Base-by-base conservation (phyloP, 176 grass and related monocot species). In the Poa pratensis region DNA sequence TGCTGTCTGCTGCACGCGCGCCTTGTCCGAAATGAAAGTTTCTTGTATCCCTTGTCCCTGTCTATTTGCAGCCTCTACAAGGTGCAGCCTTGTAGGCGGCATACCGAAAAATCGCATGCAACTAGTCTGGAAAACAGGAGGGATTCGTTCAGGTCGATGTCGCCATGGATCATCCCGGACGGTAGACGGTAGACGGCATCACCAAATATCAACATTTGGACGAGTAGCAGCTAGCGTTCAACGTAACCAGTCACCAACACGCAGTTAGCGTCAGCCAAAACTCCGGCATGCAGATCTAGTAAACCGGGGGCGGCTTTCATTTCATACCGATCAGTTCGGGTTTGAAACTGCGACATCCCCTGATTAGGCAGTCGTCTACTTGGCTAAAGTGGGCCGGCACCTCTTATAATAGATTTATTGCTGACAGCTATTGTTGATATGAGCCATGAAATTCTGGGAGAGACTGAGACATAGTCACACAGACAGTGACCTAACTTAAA, bases 1-100 rank as follows among this genome's bases (percentile, higher is more conserved):
- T 46, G 81, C 69, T 34, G 76, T 58, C 82, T 60, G 58, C 63
- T 80, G 48, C 11, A 75, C 28, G 28, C 28, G 28, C 75, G 22
- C 43, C 65, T 34, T 42, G 28, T 73, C 10, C 14, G 24, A 32
- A 79, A 63, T 23, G 43, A 32, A 23, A 28, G 10, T n/a, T 88
- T 55, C 32, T 43, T 46, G 24, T 12, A 0, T 73, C 27, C 39
- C n/a, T 24, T 69, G 69, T 80, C 82, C 16, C 34, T 81, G 20
- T 85, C 77, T 84, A 45, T 43, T 40, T 11, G 65, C 80, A 82
- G 30, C 9, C 37, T 40, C 8, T 40, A 13, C 6, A 18, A 13
- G 35, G 35, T 43, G 67, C 20, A 70, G n/a, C 37, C 37, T 22
- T 48, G 46, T 45, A 42, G 6, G 7, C 40, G 40, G 7, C 40